Conservation (phyloP, 2,329 filamentous ascomycete species). For the Botrytis hyacinthi region DNA sequence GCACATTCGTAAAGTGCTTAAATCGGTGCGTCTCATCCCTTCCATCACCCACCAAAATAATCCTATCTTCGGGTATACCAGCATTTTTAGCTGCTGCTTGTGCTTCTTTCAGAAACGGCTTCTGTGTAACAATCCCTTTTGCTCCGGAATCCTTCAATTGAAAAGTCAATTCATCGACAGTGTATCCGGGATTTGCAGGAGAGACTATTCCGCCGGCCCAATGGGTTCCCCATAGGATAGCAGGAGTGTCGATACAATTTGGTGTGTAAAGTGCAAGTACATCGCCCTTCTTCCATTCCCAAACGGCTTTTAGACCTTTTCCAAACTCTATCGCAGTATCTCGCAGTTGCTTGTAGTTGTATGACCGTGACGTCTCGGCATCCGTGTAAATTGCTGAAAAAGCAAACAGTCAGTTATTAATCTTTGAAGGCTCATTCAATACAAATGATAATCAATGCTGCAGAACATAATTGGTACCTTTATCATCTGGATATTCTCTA, state of each 20-base stretch:
- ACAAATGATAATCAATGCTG: slow-evolving; percentile 45
- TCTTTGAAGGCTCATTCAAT: not conserved
- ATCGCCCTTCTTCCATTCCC: slow-evolving; percentile 79
- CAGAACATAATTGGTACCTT: slow-evolving; percentile 51
- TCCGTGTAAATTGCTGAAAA: slow-evolving; percentile 73
- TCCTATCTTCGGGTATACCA: slow-evolving; percentile 67
- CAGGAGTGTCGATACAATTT: slow-evolving; percentile 80
- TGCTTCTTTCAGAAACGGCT: slow-evolving; percentile 62
- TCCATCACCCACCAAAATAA: slow-evolving; percentile 73
- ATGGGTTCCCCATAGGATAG: slow-evolving; percentile 72
- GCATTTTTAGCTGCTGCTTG: slow-evolving; percentile 65
- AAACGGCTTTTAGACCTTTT: slow-evolving; percentile 69
- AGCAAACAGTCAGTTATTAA: not conserved
- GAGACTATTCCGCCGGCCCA: slow-evolving; percentile 82
- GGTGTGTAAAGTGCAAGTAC: slow-evolving; percentile 80
- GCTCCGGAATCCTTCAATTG: slow-evolving; percentile 79
- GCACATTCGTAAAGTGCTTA: slow-evolving; percentile 71
- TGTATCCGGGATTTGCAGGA: slow-evolving; percentile 89
- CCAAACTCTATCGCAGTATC: slow-evolving; percentile 72
- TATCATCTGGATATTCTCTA: slow-evolving; percentile 65
- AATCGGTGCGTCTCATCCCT: slow-evolving; percentile 56
- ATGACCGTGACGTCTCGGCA: slow-evolving; percentile 62
- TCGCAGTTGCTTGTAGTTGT: slow-evolving; percentile 69
- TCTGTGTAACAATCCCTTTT: slow-evolving; percentile 72
- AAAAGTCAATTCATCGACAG: slow-evolving; percentile 75